Evolutionary conservation across 1,139 yeast species (phyloP), one percentile per base, ranked within the genome.

Genomic region (Candida frijolesensis): DNA sequence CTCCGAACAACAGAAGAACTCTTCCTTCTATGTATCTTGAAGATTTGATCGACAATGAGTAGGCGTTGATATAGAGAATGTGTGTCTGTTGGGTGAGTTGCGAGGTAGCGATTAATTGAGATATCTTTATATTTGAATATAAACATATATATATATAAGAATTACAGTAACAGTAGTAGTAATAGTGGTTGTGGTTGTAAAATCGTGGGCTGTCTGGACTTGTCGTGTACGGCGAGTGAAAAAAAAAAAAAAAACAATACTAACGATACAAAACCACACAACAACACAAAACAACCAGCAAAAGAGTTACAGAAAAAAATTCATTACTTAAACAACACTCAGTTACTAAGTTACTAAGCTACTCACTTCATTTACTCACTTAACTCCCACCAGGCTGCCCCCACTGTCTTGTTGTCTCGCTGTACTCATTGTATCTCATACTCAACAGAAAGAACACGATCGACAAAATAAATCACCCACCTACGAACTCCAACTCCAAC

Each of bases 21-120:
- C 72, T 79, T 45, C 87, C 87, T 34, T 78, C 84, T 54, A 76
- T 78, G 77, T 81, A 78, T 58, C 72, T 83, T 60, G 86, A 83
- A 46, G 80, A 79, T 56, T 74, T 82, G 71, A 75, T 82, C 54
- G 83, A 78, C 53, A 63, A 64, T 45, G 63, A 61, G 43, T 53
- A 49, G 38, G 18, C 19, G 30, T 15, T 12, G 14, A 30, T 5
- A 3, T 30, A 30, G 3, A 5, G 33, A 30, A 30, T 3, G 33
- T 30, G 22, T 19, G 3, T 19, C 4, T 19, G 4, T 3, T 19
- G 22, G 22, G 22, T 19, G 22, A 19, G 22, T 4, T 19, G 22
- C 22, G 4, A 19, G 22, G 4, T 19, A 4, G 22, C 22, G 4
- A 19, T 19, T 4, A 19, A 19, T 19, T 19, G 22, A 19, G 11